phyloP scores from a whole-genome alignment of 73 alveolate species.

The Stentor roeselii region DNA sequence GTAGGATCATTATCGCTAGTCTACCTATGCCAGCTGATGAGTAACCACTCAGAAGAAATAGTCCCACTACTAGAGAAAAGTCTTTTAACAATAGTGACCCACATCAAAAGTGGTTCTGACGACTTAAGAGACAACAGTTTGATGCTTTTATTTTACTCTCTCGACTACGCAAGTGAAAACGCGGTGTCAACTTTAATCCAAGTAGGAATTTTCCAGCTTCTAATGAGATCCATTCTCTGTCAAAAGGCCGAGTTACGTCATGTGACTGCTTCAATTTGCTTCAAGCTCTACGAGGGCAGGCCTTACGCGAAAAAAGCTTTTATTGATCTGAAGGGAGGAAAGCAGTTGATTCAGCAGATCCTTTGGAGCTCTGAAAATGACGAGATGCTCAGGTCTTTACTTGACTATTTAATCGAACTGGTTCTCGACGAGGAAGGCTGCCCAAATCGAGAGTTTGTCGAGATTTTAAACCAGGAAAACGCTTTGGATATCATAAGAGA shows the following conservation, averaged over 20 bases:
- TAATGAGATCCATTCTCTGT: neutral
- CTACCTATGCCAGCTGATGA: neutral
- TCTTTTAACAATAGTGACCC: neutral
- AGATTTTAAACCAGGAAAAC: neutral
- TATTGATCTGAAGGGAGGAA: neutral
- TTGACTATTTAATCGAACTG: neutral
- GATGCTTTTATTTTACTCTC: neutral
- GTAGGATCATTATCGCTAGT: neutral
- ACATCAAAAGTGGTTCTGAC: neutral
- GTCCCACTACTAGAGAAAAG: neutral
- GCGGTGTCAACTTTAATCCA: neutral
- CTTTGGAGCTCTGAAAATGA: conserved; percentile 18
- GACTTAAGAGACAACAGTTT: conserved; percentile 10
- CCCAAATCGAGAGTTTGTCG: neutral
- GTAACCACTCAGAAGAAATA: neutral
- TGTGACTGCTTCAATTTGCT: neutral
- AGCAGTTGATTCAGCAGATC: neutral
- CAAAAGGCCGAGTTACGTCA: conserved; percentile 4
- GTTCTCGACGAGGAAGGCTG: neutral
- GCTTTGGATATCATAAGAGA: conserved; percentile 17
- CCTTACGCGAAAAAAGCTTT: neutral
- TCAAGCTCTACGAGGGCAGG: neutral
- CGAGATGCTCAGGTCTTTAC: neutral
- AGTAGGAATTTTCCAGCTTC: neutral
- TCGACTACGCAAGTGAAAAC: neutral